Percentiles rank a stretch among this genome's conserved stretches.
phyloP scores from a whole-genome alignment of 2,329 filamentous ascomycete genomes.

The Ciborinia camelliae region DNA sequence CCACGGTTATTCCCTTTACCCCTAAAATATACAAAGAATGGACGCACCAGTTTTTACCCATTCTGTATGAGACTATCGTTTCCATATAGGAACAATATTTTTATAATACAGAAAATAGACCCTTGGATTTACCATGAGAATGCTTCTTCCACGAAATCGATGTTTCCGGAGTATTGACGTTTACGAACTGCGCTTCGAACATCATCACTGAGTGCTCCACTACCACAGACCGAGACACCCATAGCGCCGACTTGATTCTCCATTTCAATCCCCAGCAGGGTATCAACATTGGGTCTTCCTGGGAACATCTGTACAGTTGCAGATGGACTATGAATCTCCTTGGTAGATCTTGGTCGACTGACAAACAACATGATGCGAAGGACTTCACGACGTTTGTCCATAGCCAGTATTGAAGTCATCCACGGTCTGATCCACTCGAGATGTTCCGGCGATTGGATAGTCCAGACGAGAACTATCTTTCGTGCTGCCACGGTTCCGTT shows the following conservation, averaged over 20 bases:
- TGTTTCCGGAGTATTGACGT: slow-evolving; percentile 60
- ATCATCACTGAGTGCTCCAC: slow-evolving; percentile 71
- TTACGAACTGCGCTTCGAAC: slow-evolving; percentile 64
- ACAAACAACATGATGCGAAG: slow-evolving; percentile 77
- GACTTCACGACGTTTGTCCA: slow-evolving; percentile 70
- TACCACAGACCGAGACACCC: slow-evolving; percentile 72
- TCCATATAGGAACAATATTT: neutral
- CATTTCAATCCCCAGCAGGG: slow-evolving; percentile 69
- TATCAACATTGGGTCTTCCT: slow-evolving; percentile 70
- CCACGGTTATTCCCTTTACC: neutral
- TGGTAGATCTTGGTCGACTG: slow-evolving; percentile 68
- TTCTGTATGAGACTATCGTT: neutral
- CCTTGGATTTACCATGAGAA: slow-evolving; percentile 57
- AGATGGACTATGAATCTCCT: slow-evolving; percentile 76
- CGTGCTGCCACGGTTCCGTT: slow-evolving; percentile 68
- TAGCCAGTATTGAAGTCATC: slow-evolving; percentile 76
- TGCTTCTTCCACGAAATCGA: slow-evolving; percentile 78
- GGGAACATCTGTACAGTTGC: slow-evolving; percentile 83
- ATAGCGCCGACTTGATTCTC: slow-evolving; percentile 71
- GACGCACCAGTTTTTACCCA: neutral
- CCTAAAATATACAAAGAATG: slow-evolving; percentile 26
- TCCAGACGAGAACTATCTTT: slow-evolving; percentile 73
- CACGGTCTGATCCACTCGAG: slow-evolving; percentile 79
- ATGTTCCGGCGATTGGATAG: slow-evolving; percentile 74
- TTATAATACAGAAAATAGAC: neutral